Conservation (phyloP, 2,329 filamentous ascomycete species). For the Byssothecium circinans region DNA sequence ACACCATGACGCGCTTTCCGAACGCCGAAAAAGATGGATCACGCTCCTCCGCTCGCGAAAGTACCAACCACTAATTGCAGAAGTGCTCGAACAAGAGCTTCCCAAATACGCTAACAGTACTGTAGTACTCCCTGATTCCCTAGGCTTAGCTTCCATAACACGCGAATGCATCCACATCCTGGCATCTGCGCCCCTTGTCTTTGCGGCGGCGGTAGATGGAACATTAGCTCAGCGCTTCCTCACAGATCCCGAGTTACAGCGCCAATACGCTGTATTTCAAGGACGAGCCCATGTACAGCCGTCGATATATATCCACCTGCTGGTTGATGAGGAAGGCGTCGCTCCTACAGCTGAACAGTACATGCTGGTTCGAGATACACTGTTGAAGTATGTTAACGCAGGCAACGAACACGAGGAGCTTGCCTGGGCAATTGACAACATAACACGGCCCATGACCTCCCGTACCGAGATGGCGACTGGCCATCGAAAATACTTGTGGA, state of each 20-base stretch:
- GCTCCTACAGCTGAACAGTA: conserved; percentile 30
- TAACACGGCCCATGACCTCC: conserved; percentile 10
- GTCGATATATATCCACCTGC: conserved; percentile 33
- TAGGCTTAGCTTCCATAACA: conserved; percentile 12
- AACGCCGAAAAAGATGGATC: conserved; percentile 19
- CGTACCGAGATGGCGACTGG: conserved; percentile 10
- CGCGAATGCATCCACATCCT: conserved; percentile 32
- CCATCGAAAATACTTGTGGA: conserved; percentile 30
- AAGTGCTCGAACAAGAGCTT: conserved; percentile 27
- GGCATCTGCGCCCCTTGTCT: conserved; percentile 25
- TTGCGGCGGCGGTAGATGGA: conserved; percentile 30
- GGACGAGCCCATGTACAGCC: conserved; percentile 24
- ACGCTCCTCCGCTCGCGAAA: conserved; percentile 18
- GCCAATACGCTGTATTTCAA: conserved; percentile 21
- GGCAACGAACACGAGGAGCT: conserved; percentile 4
- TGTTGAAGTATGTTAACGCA: conserved; percentile 19
- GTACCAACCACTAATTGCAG: conserved; percentile 25
- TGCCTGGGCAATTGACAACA: conserved; percentile 24
- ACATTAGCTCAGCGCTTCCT: conserved; percentile 20
- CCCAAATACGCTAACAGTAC: conserved; percentile 25
- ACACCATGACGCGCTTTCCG: conserved; percentile 2
- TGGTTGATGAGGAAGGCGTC: conserved; percentile 16
- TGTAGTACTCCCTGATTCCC: conserved; percentile 13
- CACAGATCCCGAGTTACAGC: conserved; percentile 15
- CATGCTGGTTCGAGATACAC: conserved; percentile 18